phyloP scores from a whole-genome alignment of 371 early-diverging fungal species.

The Parasitella parasitica region DNA sequence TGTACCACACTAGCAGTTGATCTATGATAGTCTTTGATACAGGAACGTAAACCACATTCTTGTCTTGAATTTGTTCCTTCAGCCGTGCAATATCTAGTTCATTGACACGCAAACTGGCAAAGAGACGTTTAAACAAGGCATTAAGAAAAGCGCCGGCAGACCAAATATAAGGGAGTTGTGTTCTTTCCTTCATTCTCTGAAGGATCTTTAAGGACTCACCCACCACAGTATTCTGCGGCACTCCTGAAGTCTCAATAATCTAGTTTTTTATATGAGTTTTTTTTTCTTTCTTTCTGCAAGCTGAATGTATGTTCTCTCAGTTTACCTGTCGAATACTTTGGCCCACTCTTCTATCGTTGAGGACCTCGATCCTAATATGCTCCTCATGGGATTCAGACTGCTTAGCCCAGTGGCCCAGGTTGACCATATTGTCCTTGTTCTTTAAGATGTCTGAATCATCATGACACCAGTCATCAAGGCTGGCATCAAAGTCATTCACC shows the following conservation, averaged over 20 bases:
- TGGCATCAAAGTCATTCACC: conserved; percentile 52
- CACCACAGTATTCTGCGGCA: conserved; percentile 47
- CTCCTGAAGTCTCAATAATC: conserved; percentile 49
- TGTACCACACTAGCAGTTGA: conserved; percentile 49
- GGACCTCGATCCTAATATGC: conserved; percentile 39
- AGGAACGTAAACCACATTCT: conserved; percentile 51
- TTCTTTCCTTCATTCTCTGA: conserved; percentile 49
- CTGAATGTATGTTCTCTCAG: too few relatives aligned
- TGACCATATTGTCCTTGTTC: conserved; percentile 28
- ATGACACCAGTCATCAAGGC: conserved; percentile 55
- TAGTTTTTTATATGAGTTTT: not conserved
- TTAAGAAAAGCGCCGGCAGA: conserved; percentile 51
- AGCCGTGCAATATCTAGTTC: conserved; percentile 30
- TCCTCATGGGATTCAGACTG: conserved; percentile 44
- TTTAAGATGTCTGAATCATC: conserved; percentile 46
- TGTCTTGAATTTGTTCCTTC: conserved; percentile 39
- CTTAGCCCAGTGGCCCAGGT: conserved; percentile 42
- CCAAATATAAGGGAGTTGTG: conserved; percentile 50
- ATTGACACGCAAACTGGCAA: conserved; percentile 33
- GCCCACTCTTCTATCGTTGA: conserved; percentile 46
- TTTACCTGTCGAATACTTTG: conserved; percentile 45
- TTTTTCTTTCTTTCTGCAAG: not conserved
- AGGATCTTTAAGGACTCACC: conserved; percentile 48
- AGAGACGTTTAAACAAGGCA: conserved; percentile 39
- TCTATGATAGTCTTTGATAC: conserved; percentile 49